Conservation (phyloP, 768 basidiomycete genomes). For the Candolleomyces eurysporus region DNA sequence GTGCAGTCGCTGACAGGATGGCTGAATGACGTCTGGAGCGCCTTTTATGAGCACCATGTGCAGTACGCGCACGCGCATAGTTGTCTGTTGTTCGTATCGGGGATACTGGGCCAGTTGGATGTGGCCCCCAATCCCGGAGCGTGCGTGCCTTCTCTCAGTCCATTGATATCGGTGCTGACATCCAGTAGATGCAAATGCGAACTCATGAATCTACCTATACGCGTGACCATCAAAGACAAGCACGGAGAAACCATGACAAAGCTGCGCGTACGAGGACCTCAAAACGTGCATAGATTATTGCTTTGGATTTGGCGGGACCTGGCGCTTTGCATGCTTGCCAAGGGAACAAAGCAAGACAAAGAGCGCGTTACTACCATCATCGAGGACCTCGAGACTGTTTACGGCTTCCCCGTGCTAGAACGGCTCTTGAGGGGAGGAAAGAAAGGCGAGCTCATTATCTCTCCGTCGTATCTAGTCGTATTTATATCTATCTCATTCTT, state of each 20-base stretch:
- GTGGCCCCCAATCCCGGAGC: slow-evolving; percentile 37
- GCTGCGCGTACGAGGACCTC: slow-evolving; percentile 47
- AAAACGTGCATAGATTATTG: slow-evolving; percentile 42
- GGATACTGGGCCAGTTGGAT: slow-evolving; percentile 43
- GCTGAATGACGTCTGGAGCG: slow-evolving; percentile 63
- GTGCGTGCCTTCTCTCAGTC: slow-evolving; percentile 18
- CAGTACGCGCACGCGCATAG: slow-evolving; percentile 51
- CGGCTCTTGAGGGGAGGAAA: slow-evolving; percentile 54
- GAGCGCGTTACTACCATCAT: slow-evolving; percentile 50
- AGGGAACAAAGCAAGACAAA: slow-evolving; percentile 26
- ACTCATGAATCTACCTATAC: slow-evolving; percentile 44
- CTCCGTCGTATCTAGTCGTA: not conserved
- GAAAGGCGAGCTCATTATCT: slow-evolving; percentile 37
- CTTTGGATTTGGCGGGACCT: slow-evolving; percentile 74
- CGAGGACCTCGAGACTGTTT: slow-evolving; percentile 49
- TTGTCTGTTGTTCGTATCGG: slow-evolving; percentile 52
- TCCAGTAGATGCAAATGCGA: slow-evolving; percentile 53
- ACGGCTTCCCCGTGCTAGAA: slow-evolving; percentile 53
- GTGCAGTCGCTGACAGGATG: slow-evolving; percentile 54
- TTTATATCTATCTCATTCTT: not conserved
- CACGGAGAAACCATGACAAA: slow-evolving; percentile 43
- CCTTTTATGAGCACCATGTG: slow-evolving; percentile 56
- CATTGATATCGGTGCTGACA: not conserved
- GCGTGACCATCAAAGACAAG: slow-evolving; percentile 42
- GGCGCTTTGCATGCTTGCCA: slow-evolving; percentile 53